phyloP scores from a whole-genome alignment of 768 basidiomycete species.

The Dentipellis fragilis region DNA sequence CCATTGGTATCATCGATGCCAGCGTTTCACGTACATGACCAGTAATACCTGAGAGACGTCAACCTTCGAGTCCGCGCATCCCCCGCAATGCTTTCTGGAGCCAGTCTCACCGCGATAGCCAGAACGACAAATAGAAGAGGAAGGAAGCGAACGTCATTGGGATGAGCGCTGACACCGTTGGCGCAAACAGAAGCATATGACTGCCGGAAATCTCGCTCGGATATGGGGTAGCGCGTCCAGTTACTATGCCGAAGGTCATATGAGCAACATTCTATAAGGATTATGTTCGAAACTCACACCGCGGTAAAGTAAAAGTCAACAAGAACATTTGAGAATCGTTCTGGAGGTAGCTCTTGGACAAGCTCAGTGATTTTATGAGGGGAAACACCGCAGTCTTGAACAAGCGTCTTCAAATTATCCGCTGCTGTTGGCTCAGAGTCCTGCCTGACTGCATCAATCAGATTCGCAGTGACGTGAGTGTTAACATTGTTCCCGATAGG shows the following conservation, averaged over 20 bases:
- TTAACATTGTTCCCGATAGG: slow-evolving; percentile 18
- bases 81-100: slow-evolving; percentile 77
- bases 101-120: slow-evolving; percentile 76
- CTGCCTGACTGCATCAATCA: slow-evolving; percentile 33
- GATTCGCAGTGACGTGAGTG: slow-evolving; percentile 18
- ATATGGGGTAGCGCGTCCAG: slow-evolving; percentile 89
- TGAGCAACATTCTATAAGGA: background rate
- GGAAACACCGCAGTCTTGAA: slow-evolving; percentile 87
- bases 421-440: slow-evolving; percentile 45
- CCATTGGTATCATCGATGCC: slow-evolving; percentile 1
- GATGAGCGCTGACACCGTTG: slow-evolving; percentile 57
- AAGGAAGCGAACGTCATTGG: slow-evolving; percentile 73
- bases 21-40: slow-evolving; percentile 68
- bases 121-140: slow-evolving; percentile 91
- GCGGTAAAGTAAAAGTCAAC: slow-evolving; percentile 74
- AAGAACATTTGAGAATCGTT: slow-evolving; percentile 62
- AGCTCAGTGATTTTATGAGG: slow-evolving; percentile 88
- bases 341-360: slow-evolving; percentile 78
- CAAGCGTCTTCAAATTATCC: slow-evolving; percentile 75
- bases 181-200: slow-evolving; percentile 56
- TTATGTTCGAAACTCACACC: slow-evolving; percentile 37
- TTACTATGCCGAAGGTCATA: slow-evolving; percentile 40
- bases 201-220: slow-evolving; percentile 71
- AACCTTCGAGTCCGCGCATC: slow-evolving; percentile 67
- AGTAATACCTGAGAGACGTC: slow-evolving; percentile 85